Conservation (phyloP, 176 grass and related monocot species). For the Musa beccarii region DNA sequence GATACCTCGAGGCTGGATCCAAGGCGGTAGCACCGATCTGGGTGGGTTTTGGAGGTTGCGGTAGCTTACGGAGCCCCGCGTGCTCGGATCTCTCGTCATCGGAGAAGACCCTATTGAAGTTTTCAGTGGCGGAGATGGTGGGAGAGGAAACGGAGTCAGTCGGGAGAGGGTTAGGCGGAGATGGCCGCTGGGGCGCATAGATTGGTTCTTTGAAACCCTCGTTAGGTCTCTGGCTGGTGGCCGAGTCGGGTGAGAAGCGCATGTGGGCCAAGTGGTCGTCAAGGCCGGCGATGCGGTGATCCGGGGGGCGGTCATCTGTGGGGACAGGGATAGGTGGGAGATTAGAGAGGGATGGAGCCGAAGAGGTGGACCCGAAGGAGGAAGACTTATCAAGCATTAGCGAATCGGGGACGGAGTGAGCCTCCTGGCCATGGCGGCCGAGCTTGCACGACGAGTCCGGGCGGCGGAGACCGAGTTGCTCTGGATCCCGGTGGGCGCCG, state of each 20-base stretch:
- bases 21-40: slow-evolving; percentile 7
- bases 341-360: slow-evolving; percentile 11
- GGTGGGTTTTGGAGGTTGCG: slow-evolving; percentile 26
- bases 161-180: slow-evolving; percentile 24
- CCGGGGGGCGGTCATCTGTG: not conserved
- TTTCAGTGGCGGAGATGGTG: slow-evolving; percentile 47
- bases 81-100: slow-evolving; percentile 86
- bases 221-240: not conserved
- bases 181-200: not conserved
- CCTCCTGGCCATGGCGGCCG: not conserved
- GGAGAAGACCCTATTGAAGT: slow-evolving; percentile 30
- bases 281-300: not conserved
- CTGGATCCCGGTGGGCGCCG: not conserved
- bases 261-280: not conserved
- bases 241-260: not conserved
- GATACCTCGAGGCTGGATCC: slow-evolving; percentile 53
- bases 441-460: slow-evolving; percentile 5
- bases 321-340: slow-evolving; percentile 2
- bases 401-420: not conserved
- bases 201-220: slow-evolving; percentile 21
- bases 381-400: slow-evolving; percentile 11
- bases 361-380: slow-evolving; percentile 11
- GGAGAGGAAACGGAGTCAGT: slow-evolving; percentile 24
- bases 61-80: slow-evolving; percentile 25
- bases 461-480: not conserved